Percentiles rank a stretch among this genome's conserved stretches.
Conservation (phyloP, 495 filamentous ascomycete genomes). For the Hypoxylon lienhwacheense region DNA sequence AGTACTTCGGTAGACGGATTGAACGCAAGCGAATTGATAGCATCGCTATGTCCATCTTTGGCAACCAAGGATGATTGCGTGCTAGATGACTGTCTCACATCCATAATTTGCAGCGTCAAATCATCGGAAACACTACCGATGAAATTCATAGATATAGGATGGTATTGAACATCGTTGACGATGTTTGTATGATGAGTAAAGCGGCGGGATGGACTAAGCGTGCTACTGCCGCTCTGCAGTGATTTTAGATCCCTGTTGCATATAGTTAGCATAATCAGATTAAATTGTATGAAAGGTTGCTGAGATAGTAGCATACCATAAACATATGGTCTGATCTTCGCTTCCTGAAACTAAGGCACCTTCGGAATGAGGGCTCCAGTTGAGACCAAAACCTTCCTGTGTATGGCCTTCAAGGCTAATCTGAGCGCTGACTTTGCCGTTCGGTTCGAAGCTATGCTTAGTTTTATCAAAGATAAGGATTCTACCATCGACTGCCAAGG, state of each 20-base stretch:
- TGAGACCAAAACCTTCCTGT: conserved; percentile 89
- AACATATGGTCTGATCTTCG: conserved; percentile 84
- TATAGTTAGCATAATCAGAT: conserved; percentile 11
- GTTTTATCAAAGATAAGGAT: conserved; percentile 94
- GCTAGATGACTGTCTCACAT: conserved; percentile 68
- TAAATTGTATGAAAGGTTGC: not conserved
- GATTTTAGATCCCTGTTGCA: conserved; percentile 71
- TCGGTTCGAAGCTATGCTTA: conserved; percentile 78
- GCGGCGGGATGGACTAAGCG: conserved; percentile 65
- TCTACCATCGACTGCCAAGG: conserved; percentile 82
- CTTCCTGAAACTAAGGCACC: conserved; percentile 87
- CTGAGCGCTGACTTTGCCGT: conserved; percentile 72
- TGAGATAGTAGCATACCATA: conserved; percentile 67
- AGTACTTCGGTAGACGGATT: conserved; percentile 85
- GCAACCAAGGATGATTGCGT: conserved; percentile 66
- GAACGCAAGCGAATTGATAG: conserved; percentile 92
- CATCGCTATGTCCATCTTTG: conserved; percentile 74
- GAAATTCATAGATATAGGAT: conserved; percentile 76
- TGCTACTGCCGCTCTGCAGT: conserved; percentile 68
- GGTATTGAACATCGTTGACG: conserved; percentile 96
- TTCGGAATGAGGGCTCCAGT: conserved; percentile 83
- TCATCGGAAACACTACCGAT: conserved; percentile 97
- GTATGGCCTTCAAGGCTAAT: conserved; percentile 85
- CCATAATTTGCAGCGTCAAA: conserved; percentile 86
- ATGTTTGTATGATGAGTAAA: conserved; percentile 88